Base-by-base conservation (phyloP, 176 grass and related monocot genomes). In the Themeda triandra region DNA sequence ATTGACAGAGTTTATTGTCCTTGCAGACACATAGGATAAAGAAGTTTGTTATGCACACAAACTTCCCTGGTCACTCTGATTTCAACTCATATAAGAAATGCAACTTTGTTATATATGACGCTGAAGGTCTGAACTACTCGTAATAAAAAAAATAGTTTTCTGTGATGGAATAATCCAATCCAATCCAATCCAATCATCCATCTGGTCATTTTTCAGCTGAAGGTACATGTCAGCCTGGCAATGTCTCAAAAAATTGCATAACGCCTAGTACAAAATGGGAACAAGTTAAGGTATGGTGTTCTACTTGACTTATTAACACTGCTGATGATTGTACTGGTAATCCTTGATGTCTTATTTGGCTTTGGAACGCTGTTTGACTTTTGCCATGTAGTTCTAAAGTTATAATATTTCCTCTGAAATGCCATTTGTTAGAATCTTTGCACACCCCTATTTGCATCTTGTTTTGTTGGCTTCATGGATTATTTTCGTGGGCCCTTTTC, bases 41-140 rank as follows among this genome's bases (percentile, higher is more conserved):
- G 84, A 99, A 99, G 86, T 99, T 99, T 86, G 96, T 99, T 88
- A 89, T 99, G 69, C 96, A 99, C 59, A 94, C 96, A 80, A 99
- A 99, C 83, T 89, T 92, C 48, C 96, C 93, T 45, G 96, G 96
- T 2, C 96, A 99, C 80, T 94, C 93, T 1, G 96, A 99, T 88
- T 99, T 99, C 69, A 94, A 99, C 62, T 92, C 91, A 13, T 99
- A 99, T 64, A 94, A 94, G 86, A 96, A 99, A 87, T 99, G 96
- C 81, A 99, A 99, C 81, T 99, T 96, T 78, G 84, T 96, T 69
- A 99, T 99, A 65, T 96, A 95, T 49, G 91, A 99, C 2, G 40
- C 68, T 60, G 89, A 94, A 89, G 88, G 96, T 98, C 17, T 85
- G 89, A 85, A 89, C 30, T 73, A 31, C 2, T 94, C 25, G 10